Evolutionary conservation across 1,284 basidiomycete genomes (phyloP).

Genomic region (Porphyrellus sp.): DNA sequence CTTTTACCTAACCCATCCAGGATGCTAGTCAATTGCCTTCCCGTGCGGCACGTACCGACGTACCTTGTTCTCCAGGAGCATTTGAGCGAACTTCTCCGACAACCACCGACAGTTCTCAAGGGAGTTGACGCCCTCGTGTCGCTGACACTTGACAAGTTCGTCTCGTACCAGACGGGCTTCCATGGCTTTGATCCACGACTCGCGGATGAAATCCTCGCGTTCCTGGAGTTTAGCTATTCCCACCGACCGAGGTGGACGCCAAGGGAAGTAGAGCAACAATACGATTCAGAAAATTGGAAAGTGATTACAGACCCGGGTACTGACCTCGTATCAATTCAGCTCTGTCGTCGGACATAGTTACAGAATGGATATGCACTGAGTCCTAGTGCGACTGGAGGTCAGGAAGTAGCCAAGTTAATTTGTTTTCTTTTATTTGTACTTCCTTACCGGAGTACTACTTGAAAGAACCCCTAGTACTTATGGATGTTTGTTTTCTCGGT

Average conservation of each 20-base stretch:
- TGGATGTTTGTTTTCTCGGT: no score
- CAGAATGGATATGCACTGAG: neutral
- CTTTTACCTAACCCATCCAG: constrained; percentile 44
- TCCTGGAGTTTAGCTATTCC: constrained; percentile 55
- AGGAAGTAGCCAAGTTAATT: no score
- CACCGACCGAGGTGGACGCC: neutral
- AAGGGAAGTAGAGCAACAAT: neutral
- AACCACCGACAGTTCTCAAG: constrained; percentile 87
- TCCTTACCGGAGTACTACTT: no score
- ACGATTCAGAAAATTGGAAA: neutral
- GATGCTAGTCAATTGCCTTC: constrained; percentile 6
- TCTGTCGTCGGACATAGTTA: constrained; percentile 35
- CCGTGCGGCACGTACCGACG: constrained; percentile 29
- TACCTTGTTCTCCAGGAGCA: constrained; percentile 86
- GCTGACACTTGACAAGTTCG: constrained; percentile 90
- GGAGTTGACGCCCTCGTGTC: constrained; percentile 88
- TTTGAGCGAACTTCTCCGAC: constrained; percentile 78
- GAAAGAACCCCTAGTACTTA: no score
- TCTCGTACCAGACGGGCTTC: constrained; percentile 88
- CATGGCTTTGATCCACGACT: constrained; percentile 95
- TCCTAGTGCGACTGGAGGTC: no score
- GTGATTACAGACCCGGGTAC: neutral
- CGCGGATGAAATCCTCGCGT: constrained; percentile 80
- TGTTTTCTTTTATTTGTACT: constrained; percentile 27
- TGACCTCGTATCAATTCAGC: constrained; percentile 34